phyloP scores from a whole-genome alignment of 768 basidiomycete species.

The Lentinus brumalis region DNA sequence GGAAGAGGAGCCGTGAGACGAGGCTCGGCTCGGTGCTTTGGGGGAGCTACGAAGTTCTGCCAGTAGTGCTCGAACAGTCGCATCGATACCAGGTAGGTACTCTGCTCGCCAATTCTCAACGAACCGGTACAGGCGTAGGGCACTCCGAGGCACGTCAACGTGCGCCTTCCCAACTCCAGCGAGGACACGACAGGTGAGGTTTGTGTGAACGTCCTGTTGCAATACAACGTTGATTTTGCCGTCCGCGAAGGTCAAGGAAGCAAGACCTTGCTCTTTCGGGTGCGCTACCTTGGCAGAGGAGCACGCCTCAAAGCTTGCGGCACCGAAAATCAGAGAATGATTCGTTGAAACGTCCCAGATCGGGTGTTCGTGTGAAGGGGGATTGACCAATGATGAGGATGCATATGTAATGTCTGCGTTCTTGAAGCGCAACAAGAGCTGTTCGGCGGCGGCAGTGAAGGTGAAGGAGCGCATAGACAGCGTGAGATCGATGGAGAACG shows the following conservation, averaged over 20 bases:
- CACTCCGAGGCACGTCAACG: slow-evolving; percentile 77
- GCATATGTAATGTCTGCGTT: slow-evolving; percentile 41
- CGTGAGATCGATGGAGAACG: slow-evolving; percentile 39
- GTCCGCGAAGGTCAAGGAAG: slow-evolving; percentile 52
- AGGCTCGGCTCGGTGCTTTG: slow-evolving; percentile 33
- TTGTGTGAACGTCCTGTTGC: slow-evolving; percentile 47
- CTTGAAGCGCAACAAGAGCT: slow-evolving; percentile 64
- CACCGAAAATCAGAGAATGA: slow-evolving; percentile 49
- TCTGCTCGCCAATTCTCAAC: slow-evolving; percentile 82
- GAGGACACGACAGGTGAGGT: slow-evolving; percentile 43
- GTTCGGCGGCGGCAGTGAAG: slow-evolving; percentile 70
- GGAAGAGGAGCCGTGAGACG: slow-evolving; percentile 3
- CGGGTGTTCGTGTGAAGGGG: slow-evolving; percentile 14
- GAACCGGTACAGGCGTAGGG: slow-evolving; percentile 75
- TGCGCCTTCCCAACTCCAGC: slow-evolving; percentile 48
- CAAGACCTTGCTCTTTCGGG: slow-evolving; percentile 46
- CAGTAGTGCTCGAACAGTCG: slow-evolving; percentile 62
- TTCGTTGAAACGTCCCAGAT: slow-evolving; percentile 45
- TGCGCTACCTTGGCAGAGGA: slow-evolving; percentile 49
- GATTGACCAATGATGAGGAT: slow-evolving; percentile 36
- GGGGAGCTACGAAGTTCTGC: slow-evolving; percentile 57
- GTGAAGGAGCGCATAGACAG: slow-evolving; percentile 46
- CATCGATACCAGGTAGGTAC: slow-evolving; percentile 74
- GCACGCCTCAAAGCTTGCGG: slow-evolving; percentile 59
- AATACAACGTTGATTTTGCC: slow-evolving; percentile 49